Evolutionary conservation across 2,329 filamentous ascomycete genomes (phyloP).

Genomic region (Colletotrichum plurivorum): DNA sequence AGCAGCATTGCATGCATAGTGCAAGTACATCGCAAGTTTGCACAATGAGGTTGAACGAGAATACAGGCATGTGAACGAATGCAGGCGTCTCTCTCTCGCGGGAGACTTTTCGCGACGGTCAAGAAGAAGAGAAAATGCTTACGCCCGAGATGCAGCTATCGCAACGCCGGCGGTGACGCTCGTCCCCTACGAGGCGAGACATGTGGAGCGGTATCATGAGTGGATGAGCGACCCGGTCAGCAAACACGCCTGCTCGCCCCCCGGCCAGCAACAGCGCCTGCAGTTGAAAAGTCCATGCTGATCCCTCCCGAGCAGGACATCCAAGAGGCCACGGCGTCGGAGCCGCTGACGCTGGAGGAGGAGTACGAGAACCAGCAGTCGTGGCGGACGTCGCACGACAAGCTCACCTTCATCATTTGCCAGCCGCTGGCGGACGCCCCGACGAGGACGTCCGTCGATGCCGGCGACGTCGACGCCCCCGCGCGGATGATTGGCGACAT

Average conservation of each 20-base stretch:
- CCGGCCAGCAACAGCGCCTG: no score
- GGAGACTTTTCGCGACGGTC: background rate
- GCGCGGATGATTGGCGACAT: constrained; percentile 79
- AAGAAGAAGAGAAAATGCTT: background rate
- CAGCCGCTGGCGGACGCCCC: constrained; percentile 53
- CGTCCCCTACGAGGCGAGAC: constrained; percentile 86
- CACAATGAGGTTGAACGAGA: constrained; percentile 61
- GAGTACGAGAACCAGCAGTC: constrained; percentile 93
- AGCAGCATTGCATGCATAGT: no score
- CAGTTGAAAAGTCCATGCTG: background rate
- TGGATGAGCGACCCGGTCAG: constrained; percentile 90
- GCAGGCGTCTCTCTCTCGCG: background rate
- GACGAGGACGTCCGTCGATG: constrained; percentile 36
- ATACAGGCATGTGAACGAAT: constrained; percentile 52
- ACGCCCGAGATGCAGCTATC: constrained; percentile 67
- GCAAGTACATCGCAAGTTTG: constrained; percentile 5
- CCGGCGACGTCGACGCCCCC: constrained; percentile 66
- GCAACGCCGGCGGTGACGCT: constrained; percentile 77
- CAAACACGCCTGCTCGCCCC: constrained; percentile 12
- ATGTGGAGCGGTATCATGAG: constrained; percentile 85
- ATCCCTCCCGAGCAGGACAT: constrained; percentile 68
- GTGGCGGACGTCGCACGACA: constrained; percentile 87
- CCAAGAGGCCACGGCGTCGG: constrained; percentile 88
- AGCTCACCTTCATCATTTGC: constrained; percentile 93
- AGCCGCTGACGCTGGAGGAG: constrained; percentile 82